These are phyloP conservation scores for Aphanomyces astaci DNA, from an alignment of 352 stramenopile species.

Conservation along the genomic window DNA sequence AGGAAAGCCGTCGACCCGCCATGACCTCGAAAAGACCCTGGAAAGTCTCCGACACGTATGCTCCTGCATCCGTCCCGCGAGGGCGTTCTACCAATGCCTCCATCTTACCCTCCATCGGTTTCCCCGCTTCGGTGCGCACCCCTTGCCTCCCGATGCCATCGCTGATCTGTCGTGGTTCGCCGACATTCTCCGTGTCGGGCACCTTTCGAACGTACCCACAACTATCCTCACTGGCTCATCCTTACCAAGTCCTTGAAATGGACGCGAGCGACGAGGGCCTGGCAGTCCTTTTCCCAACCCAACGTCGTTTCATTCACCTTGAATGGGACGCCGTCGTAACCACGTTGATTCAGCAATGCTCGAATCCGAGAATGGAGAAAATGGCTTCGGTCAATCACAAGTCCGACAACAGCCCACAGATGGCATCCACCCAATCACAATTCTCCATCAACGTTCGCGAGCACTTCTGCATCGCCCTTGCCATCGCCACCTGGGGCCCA, in stretches of 20 bases:
- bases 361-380: too few species aligned
- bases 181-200: background rate
- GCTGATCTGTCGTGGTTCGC: background rate
- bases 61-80: background rate
- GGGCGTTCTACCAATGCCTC: conserved; percentile 7
- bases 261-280: background rate
- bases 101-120: background rate
- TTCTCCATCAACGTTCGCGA: conserved; percentile 35
- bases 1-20: background rate
- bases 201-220: background rate
- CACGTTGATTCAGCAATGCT: background rate
- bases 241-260: background rate
- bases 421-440: background rate
- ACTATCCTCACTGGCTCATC: too few species aligned
- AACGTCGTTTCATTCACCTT: background rate
- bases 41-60: background rate
- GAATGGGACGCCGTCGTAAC: background rate
- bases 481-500: conserved; percentile 24
- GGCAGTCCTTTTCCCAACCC: background rate
- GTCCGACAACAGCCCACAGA: too few species aligned
- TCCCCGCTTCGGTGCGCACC: background rate
- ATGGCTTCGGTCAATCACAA: background rate
- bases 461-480: conserved; percentile 27
- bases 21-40: too few species aligned
- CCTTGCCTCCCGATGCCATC: background rate